phyloP scores from a whole-genome alignment of 306 rosid genomes.

The Cercis canadensis region DNA sequence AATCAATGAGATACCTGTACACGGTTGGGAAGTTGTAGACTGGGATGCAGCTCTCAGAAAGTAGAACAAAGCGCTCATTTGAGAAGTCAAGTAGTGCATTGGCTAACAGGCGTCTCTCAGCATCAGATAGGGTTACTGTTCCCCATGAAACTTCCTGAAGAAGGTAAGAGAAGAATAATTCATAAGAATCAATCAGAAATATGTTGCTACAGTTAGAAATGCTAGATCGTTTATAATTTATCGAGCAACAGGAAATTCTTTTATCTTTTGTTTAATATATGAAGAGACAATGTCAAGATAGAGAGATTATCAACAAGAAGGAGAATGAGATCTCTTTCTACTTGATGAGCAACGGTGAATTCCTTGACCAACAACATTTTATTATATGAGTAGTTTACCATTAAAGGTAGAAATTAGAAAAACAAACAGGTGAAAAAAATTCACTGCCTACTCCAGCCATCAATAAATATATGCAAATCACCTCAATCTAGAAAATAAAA shows the following conservation, averaged over 20 bases:
- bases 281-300: not conserved
- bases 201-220: not conserved
- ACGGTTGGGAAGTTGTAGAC: conserved; percentile 79
- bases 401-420: not conserved
- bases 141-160: conserved; percentile 90
- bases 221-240: not conserved
- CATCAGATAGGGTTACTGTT: conserved; percentile 71
- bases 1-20: conserved; percentile 68
- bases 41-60: conserved; percentile 97
- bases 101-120: conserved; percentile 92
- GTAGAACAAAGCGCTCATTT: conserved; percentile 87
- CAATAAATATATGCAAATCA: conserved; percentile 2
- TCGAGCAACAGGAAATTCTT: not conserved
- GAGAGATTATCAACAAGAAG: not conserved
- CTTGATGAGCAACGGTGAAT: not conserved
- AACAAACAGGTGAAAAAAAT: not conserved
- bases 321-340: not conserved
- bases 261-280: not conserved
- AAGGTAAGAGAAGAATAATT: conserved; percentile 3
- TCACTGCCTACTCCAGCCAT: not conserved
- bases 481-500: not conserved
- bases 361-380: conserved; percentile 2
- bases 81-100: conserved; percentile 88
- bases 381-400: not conserved
- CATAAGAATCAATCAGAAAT: conserved; percentile 7